Percentiles rank a stretch among this genome's conserved stretches.
These are phyloP conservation scores for Brachypodium distachyon DNA, from an alignment of 202 grass and related monocot species.

Conservation along the genomic window DNA sequence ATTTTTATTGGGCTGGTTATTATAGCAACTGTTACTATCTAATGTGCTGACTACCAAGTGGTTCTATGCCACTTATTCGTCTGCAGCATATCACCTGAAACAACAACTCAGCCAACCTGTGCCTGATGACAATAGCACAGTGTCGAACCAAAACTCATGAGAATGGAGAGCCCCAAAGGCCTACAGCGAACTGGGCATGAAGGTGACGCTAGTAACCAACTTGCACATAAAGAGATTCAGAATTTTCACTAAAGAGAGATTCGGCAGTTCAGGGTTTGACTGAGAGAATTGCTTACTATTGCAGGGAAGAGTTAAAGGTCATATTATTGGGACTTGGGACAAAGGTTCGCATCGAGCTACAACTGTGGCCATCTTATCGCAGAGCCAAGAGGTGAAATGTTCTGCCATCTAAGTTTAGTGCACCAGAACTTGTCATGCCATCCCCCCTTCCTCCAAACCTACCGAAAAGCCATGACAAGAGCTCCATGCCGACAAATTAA, in stretches of 20 bases:
- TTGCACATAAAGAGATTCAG: neutral
- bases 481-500: conserved; percentile 27
- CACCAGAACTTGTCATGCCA: conserved; percentile 5
- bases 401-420: neutral
- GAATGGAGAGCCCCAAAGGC: neutral
- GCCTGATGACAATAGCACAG: neutral
- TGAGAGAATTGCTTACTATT: neutral
- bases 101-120: neutral
- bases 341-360: too few relatives aligned
- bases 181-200: neutral
- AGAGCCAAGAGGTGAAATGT: neutral
- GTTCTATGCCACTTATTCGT: neutral
- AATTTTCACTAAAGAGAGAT: neutral
- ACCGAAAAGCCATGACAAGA: conserved; percentile 21
- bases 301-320: too few relatives aligned
- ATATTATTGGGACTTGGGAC: too few relatives aligned
- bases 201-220: neutral
- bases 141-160: neutral
- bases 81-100: neutral
- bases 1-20: neutral
- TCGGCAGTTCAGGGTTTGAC: neutral
- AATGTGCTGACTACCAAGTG: neutral
- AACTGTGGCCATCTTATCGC: neutral
- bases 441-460: conserved; percentile 16
- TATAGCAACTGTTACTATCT: neutral